Base-by-base conservation (phyloP, 139 green algal genomes). In the Dunaliella sp. region DNA sequence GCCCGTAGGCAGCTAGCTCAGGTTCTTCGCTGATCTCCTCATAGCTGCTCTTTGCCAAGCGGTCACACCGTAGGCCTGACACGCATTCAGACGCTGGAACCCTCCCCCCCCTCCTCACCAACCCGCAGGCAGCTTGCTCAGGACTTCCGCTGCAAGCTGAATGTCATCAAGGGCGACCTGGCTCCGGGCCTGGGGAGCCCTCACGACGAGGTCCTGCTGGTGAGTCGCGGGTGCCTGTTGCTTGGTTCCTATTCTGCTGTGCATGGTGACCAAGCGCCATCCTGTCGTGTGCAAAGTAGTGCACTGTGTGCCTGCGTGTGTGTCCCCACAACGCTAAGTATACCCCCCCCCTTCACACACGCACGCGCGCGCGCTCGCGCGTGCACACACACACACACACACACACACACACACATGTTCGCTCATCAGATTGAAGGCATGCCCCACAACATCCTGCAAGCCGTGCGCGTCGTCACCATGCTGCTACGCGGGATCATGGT, bases 401-500 rank as follows among this genome's bases (percentile, higher is more conserved):
- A 65, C 7, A 65, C 48, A 26, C 48, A 7, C 48, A 7, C 16
- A 7, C 48, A 7, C 48, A 7, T 65, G 48, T 16, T 16, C 7
- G 7, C 7, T 16, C 48, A 26, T 7, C 48, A 65, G 48, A 65
- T 65, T 16, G 48, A 65, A 16, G 48, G 48, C 79, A 35, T 65
- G 32, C 82, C 38, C 1, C 34, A 80, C 21, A 30, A 78, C n/a
- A 72, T 86, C 22, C 72, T 86, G 82, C 3, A 36, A 31, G 82
- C 82, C 32, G 33, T 35, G 34, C 82, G 82, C 22, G 32, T 86
- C 34, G 82, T 59, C 26, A 86, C 82, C 36, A 86, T 86, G 82
- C 82, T 86, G 32, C 82, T 86, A 28, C 65, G 82, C 21, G 82
- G 82, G 30, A 48, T 72, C 65, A 86, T 86, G 59, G 72, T 86